phyloP scores from a whole-genome alignment of 768 basidiomycete genomes.

The Melanogaster broomeanus region DNA sequence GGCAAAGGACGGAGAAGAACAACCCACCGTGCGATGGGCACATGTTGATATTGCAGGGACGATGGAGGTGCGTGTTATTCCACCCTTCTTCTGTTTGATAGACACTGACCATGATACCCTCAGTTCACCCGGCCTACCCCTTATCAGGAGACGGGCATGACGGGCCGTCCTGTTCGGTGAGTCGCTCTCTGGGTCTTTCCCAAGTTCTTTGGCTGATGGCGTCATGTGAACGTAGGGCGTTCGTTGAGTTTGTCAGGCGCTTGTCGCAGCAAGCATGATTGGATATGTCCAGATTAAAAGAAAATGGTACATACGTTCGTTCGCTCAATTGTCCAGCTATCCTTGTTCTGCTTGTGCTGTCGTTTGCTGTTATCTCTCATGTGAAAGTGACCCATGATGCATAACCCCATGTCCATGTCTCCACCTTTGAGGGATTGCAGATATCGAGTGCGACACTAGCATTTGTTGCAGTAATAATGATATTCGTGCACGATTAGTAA shows the following conservation, averaged over 20 bases:
- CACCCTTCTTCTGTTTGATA: conserved; percentile 1
- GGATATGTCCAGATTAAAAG: not conserved
- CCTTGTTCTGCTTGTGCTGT: not conserved
- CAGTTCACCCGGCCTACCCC: conserved; percentile 53
- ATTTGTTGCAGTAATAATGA: not conserved
- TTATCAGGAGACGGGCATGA: conserved; percentile 78
- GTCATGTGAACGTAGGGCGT: conserved; percentile 20
- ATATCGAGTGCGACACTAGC: no score
- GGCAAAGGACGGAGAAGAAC: conserved; percentile 52
- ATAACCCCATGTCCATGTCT: no score
- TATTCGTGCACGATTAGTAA: not conserved
- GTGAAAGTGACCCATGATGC: no score
- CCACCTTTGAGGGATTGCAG: no score
- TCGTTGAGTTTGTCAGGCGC: conserved; percentile 35
- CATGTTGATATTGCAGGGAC: conserved; percentile 83
- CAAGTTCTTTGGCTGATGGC: not conserved
- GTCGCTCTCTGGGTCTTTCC: conserved; percentile 19
- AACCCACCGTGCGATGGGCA: conserved; percentile 71
- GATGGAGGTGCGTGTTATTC: conserved; percentile 58
- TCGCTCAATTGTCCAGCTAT: not conserved
- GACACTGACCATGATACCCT: not conserved
- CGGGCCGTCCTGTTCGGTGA: conserved; percentile 76
- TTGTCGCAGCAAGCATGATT: conserved; percentile 20
- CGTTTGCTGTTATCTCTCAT: not conserved
- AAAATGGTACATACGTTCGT: no score